Evolutionary conservation across 2,329 filamentous ascomycete species (phyloP).

Genomic region (Fusarium sp.): DNA sequence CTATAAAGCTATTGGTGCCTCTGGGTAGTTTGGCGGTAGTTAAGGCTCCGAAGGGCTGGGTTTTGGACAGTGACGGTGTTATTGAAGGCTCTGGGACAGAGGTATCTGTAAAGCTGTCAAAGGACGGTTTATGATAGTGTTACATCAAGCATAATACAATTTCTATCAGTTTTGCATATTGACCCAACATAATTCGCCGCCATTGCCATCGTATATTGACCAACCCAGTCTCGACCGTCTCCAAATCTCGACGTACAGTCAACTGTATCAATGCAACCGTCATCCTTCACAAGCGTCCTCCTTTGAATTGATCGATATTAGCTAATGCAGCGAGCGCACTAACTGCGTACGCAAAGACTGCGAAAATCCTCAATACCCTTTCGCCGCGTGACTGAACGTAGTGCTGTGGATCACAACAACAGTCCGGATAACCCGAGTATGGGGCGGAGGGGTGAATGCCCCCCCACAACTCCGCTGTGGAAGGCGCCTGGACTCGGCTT

Average conservation of each 20-base stretch:
- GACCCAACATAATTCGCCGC: accelerated
- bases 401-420: background rate
- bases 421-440: background rate
- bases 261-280: background rate
- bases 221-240: background rate
- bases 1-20: background rate
- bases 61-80: accelerated
- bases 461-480: background rate
- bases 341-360: background rate
- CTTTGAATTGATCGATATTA: accelerated
- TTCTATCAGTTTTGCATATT: accelerated
- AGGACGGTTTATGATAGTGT: accelerated
- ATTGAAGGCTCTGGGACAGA: background rate
- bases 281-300: accelerated
- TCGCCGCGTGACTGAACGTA: background rate
- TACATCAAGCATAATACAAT: accelerated
- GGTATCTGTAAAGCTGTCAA: background rate
- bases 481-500: background rate
- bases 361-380: too few relatives aligned
- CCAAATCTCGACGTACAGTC: background rate
- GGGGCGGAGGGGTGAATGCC: background rate
- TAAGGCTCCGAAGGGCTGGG: background rate
- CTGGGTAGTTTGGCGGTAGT: background rate
- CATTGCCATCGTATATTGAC: background rate
- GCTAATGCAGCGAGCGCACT: background rate